Evolutionary conservation across 345 rosid genomes (phyloP), one percentile per base, ranked within the genome.

Genomic region (Crucihimalaya himalaica): DNA sequence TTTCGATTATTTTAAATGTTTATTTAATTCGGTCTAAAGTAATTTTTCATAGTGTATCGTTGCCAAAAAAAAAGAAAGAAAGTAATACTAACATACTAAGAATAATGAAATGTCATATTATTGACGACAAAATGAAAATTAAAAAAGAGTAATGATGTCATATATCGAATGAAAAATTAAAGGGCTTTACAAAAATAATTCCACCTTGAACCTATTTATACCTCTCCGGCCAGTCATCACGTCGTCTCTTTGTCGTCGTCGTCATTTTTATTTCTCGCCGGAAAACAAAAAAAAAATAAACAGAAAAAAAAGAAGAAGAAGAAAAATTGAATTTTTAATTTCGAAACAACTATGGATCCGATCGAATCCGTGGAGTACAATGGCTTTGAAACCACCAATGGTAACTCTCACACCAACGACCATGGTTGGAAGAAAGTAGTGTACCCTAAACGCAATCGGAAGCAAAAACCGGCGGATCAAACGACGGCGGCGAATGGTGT

Each of bases 401-500:
- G 59, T 71, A 39, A 23, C 67, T 14, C 25, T 46, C 50, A 71
- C 58, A 27, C 6, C 72, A 4, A 16, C 62, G 91, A 89, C 78
- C 85, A 89, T 43, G 93, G 93, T 25, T 89, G 96, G 93, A 87
- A 85, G 59, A 84, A 86, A 69, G 96, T 89, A 5, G 81, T 83
- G 43, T 86, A 89, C 81, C 60, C 81, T 11, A 87, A 86, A 75
- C 85, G 86, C 25, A 86, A 86, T 23, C 77, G 84, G 35, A 86
- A 80, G 78, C 81, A 74, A 42, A 84, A 82, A 57, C 77, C 88
- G 11, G 64, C 68, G 35, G 84, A 81, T 58, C 77, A 84, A 8
- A 46, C 70, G 14, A 66, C 73, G 37, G 5, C 5, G 52, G 5
- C 12, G 23, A 80, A 77, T 72, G 78, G 54, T 32, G 31, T 28